These are phyloP conservation scores for Clathrus columnatus DNA, from an alignment of 768 basidiomycete species.

Conservation along the genomic window DNA sequence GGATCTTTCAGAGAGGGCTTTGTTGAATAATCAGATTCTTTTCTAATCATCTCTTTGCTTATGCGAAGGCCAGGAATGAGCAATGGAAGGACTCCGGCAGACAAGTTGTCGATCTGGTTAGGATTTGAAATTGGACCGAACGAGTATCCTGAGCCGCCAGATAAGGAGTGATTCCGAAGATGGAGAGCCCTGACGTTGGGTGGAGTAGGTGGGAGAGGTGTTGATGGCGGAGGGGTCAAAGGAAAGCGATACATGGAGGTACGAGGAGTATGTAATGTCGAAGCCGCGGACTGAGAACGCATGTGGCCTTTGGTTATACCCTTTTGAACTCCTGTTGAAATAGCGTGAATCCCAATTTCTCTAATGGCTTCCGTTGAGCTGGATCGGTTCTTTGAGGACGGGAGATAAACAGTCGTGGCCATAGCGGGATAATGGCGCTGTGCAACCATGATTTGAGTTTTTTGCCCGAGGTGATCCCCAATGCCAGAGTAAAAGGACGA, in stretches of 20 bases:
- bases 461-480: slow-evolving; percentile 43
- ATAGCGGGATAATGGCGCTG: slow-evolving; percentile 66
- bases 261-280: slow-evolving; percentile 30
- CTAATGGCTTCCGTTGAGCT: background rate
- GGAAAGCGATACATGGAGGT: slow-evolving; percentile 21
- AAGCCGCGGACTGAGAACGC: slow-evolving; percentile 48
- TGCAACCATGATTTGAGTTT: slow-evolving; percentile 59
- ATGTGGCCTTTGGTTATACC: slow-evolving; percentile 33
- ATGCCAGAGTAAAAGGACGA: slow-evolving; percentile 45
- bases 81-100: slow-evolving; percentile 58
- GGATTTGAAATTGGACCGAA: slow-evolving; percentile 43
- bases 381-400: slow-evolving; percentile 32
- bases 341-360: background rate
- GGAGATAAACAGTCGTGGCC: slow-evolving; percentile 53
- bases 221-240: slow-evolving; percentile 48
- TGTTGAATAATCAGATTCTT: slow-evolving; percentile 22
- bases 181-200: slow-evolving; percentile 54
- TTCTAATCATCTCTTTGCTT: slow-evolving; percentile 47
- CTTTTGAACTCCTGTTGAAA: slow-evolving; percentile 13
- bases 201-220: slow-evolving; percentile 69
- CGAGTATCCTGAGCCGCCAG: slow-evolving; percentile 55
- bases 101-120: slow-evolving; percentile 63
- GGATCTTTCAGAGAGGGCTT: slow-evolving; percentile 1
- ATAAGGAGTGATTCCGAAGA: slow-evolving; percentile 37
- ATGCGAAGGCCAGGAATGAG: slow-evolving; percentile 59